Conservation (phyloP, 805 yeast genomes). For the Pichia thaimueangensis region DNA sequence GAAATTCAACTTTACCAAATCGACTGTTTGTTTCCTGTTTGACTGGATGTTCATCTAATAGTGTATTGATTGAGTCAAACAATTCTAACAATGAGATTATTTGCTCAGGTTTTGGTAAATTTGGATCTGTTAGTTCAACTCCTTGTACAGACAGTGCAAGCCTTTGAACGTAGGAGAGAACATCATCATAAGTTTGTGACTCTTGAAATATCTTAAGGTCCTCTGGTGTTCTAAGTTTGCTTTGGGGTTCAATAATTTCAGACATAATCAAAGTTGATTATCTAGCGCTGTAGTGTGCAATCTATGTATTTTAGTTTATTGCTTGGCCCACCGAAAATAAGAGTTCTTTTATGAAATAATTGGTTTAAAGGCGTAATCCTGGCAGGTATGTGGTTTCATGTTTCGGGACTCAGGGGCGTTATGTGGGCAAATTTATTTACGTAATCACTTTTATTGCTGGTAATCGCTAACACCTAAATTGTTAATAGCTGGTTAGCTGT, state of each 20-base stretch:
- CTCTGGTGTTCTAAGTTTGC: slow-evolving; percentile 25
- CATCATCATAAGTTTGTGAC: slow-evolving; percentile 42
- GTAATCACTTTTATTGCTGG: too few relatives aligned
- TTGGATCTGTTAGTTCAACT: slow-evolving; percentile 23
- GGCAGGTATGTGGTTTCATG: too few relatives aligned
- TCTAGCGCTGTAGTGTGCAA: too few relatives aligned
- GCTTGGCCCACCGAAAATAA: too few relatives aligned
- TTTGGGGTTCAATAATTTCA: slow-evolving; percentile 15
- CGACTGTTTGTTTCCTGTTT: slow-evolving; percentile 60
- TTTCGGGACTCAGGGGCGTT: too few relatives aligned
- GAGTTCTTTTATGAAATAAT: too few relatives aligned
- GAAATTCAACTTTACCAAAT: slow-evolving; percentile 87
- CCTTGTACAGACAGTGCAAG: slow-evolving; percentile 57
- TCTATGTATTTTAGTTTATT: too few relatives aligned
- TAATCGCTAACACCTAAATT: too few relatives aligned
- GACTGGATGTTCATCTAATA: slow-evolving; percentile 61
- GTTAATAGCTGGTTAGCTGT: too few relatives aligned
- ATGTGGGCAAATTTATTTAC: too few relatives aligned
- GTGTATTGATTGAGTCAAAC: slow-evolving; percentile 39
- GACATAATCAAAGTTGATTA: neutral
- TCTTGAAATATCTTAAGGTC: slow-evolving; percentile 60
- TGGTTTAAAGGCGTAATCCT: too few relatives aligned
- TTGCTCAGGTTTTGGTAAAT: slow-evolving; percentile 14
- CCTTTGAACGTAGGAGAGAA: slow-evolving; percentile 48
- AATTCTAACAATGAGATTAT: slow-evolving; percentile 31